These are phyloP conservation scores for Bipolaris bicolor DNA, from an alignment of 2,329 filamentous ascomycete genomes.

Conservation along the genomic window DNA sequence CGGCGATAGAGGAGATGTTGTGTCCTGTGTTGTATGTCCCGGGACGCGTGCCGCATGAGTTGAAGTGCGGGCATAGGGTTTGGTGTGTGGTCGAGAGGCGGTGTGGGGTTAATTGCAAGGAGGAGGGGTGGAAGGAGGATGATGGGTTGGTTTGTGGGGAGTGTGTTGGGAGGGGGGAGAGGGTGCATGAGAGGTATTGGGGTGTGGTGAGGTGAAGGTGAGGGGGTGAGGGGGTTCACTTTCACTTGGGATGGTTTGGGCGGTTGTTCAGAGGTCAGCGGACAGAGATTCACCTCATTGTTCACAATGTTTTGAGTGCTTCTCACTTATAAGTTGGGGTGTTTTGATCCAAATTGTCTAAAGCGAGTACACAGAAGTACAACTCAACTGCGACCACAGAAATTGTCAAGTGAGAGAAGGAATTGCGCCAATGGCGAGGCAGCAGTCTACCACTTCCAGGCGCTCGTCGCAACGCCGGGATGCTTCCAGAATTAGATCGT, in stretches of 20 bases:
- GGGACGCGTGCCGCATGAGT: conserved; percentile 7
- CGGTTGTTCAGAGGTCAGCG: too few relatives aligned
- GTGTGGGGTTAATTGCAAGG: conserved; percentile 22
- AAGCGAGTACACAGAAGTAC: not conserved
- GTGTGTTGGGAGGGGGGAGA: conserved; percentile 18
- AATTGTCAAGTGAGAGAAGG: too few relatives aligned
- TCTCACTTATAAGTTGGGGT: not conserved
- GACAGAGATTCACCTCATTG: not conserved
- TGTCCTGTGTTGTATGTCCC: not conserved
- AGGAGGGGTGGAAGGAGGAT: not conserved
- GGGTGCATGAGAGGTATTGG: conserved; percentile 18
- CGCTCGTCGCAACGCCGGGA: not conserved
- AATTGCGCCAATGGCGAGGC: not conserved
- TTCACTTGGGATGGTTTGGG: too few relatives aligned
- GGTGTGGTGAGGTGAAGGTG: not conserved
- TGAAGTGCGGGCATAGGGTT: conserved; percentile 25
- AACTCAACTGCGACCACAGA: not conserved
- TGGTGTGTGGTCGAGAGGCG: conserved; percentile 4
- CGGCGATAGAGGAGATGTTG: not conserved
- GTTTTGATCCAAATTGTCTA: too few relatives aligned
- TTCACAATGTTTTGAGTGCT: not conserved
- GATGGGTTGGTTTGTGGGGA: conserved; percentile 21
- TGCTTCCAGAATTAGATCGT: not conserved
- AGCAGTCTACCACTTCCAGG: not conserved
- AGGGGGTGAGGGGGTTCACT: not conserved